Conservation (phyloP, 129 eudicot genomes). For the Lactuca saligna region DNA sequence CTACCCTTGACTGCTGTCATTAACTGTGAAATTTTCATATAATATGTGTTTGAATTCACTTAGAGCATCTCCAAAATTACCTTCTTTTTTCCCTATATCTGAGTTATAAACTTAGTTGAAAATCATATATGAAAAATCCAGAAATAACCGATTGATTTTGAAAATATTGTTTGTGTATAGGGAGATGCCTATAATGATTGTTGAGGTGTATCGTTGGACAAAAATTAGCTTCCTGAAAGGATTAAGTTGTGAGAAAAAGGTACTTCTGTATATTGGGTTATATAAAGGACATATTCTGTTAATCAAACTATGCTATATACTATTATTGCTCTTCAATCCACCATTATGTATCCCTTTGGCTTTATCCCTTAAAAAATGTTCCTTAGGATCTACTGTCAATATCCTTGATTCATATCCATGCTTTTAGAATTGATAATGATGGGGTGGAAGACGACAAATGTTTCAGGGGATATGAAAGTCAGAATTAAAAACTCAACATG, state of each 20-base stretch:
- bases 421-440: constrained; percentile 2
- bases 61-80: not conserved
- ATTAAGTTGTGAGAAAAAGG: constrained; percentile 12
- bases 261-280: constrained; percentile 9
- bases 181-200: constrained; percentile 4
- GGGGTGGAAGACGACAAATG: constrained; percentile 23
- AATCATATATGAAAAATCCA: too few species aligned
- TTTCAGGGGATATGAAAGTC: constrained; percentile 14
- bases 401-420: constrained; percentile 13
- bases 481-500: not conserved
- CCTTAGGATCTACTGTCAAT: constrained; percentile 15
- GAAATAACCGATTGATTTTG: not conserved
- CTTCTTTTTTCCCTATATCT: not conserved
- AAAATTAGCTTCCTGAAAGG: constrained; percentile 19
- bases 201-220: constrained; percentile 8
- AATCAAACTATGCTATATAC: constrained; percentile 8
- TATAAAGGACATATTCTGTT: constrained; percentile 1
- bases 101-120: not conserved
- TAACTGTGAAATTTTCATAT: constrained; percentile 2
- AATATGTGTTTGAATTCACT: constrained; percentile 11
- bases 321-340: constrained; percentile 13
- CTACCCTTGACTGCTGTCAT: constrained; percentile 1
- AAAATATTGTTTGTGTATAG: not conserved
- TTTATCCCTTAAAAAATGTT: constrained; percentile 10
- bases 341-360: constrained; percentile 17